phyloP scores from a whole-genome alignment of 2,329 filamentous ascomycete genomes.

The Pyrenophora seminiperda region DNA sequence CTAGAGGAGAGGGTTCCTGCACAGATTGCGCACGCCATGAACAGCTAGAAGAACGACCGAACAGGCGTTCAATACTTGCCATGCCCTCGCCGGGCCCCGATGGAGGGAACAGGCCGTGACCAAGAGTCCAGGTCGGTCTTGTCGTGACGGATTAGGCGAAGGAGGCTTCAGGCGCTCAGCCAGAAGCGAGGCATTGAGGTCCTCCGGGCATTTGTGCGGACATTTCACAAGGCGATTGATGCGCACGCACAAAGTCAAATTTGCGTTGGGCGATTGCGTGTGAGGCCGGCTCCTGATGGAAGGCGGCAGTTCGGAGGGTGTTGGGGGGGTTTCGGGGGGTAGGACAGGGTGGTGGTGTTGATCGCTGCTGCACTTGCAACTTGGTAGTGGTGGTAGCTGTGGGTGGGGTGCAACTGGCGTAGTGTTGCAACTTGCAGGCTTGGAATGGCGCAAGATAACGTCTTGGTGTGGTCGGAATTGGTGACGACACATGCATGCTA shows the following conservation, averaged over 20 bases:
- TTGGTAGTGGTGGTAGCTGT: not conserved
- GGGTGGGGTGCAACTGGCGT: slow-evolving; percentile 10
- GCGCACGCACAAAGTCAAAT: slow-evolving; percentile 20
- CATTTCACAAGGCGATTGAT: slow-evolving; percentile 18
- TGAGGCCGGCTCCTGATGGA: slow-evolving; percentile 1
- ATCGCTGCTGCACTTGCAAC: slow-evolving; percentile 24
- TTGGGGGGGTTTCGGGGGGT: no score
- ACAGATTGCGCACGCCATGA: slow-evolving; percentile 27
- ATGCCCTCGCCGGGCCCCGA: slow-evolving; percentile 28
- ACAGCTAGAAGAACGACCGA: slow-evolving; percentile 20
- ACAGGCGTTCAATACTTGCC: slow-evolving; percentile 38
- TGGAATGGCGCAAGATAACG: slow-evolving; percentile 26
- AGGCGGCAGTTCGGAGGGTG: slow-evolving; percentile 27
- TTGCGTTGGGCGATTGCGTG: slow-evolving; percentile 30
- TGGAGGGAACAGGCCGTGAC: slow-evolving; percentile 12
- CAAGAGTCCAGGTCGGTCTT: slow-evolving; percentile 31
- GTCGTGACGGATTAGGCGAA: slow-evolving; percentile 25
- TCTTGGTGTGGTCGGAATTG: slow-evolving; percentile 16
- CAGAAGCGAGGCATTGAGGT: slow-evolving; percentile 29
- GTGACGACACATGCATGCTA: slow-evolving; percentile 16
- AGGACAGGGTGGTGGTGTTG: slow-evolving; percentile 5
- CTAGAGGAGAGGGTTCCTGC: not conserved
- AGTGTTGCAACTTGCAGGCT: slow-evolving; percentile 9
- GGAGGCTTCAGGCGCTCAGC: slow-evolving; percentile 28
- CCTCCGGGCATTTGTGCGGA: slow-evolving; percentile 9